Evolutionary conservation across 768 basidiomycete genomes (phyloP).

Genomic region (Phanerochaete sordida): DNA sequence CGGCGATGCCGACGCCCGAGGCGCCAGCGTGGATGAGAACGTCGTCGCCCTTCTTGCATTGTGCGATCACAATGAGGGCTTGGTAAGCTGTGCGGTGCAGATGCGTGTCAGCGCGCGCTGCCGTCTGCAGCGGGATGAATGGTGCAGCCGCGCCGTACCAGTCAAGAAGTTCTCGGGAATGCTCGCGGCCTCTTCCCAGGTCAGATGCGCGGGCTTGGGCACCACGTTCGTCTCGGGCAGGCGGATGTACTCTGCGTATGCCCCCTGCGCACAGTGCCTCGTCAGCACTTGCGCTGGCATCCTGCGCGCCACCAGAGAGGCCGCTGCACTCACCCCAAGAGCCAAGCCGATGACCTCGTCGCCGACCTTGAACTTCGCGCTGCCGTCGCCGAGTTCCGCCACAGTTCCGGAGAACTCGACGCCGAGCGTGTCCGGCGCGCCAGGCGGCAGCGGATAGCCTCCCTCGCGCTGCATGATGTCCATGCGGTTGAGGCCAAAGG

Average conservation of each 20-base stretch:
- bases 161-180: conserved; percentile 90
- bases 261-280: conserved; percentile 50
- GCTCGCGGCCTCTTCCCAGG: conserved; percentile 82
- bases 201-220: conserved; percentile 68
- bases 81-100: conserved; percentile 45
- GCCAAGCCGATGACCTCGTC: conserved; percentile 88
- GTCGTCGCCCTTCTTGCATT: conserved; percentile 64
- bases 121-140: not conserved
- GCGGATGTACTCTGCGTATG: conserved; percentile 85
- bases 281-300: not conserved
- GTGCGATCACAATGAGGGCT: conserved; percentile 61
- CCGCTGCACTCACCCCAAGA: conserved; percentile 56
- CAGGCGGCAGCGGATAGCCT: conserved; percentile 75
- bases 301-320: not conserved
- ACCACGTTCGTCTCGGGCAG: conserved; percentile 64
- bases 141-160: conserved; percentile 41
- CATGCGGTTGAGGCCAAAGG: conserved; percentile 90
- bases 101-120: not conserved
- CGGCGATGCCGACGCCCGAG: conserved; percentile 85
- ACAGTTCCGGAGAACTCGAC: conserved; percentile 83
- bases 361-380: conserved; percentile 43
- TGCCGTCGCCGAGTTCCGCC: conserved; percentile 31
- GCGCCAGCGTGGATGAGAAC: conserved; percentile 91
- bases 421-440: conserved; percentile 71
- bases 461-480: conserved; percentile 74